Evolutionary conservation across 306 rosid genomes (phyloP).

Genomic region (Vicia villosa): DNA sequence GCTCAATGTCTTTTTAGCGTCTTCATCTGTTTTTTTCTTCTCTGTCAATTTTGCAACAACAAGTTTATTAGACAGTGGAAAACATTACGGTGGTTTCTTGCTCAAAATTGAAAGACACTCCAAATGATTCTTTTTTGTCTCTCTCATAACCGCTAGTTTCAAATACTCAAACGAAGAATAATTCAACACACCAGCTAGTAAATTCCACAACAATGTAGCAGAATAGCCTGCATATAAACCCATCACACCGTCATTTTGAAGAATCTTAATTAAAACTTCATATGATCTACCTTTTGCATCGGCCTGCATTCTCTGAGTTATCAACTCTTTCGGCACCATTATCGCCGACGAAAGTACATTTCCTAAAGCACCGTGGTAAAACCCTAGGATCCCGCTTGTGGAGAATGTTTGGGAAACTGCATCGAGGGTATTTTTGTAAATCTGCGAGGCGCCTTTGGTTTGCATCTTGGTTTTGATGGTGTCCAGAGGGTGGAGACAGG

Average conservation of each 20-base stretch:
- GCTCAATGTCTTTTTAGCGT: no score
- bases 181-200: conserved; percentile 89
- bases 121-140: conserved; percentile 40
- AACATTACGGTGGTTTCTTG: no score
- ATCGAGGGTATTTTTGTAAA: conserved; percentile 71
- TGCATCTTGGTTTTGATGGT: conserved; percentile 89
- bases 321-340: conserved; percentile 90
- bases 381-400: conserved; percentile 64
- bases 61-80: no score
- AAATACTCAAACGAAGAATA: conserved; percentile 88
- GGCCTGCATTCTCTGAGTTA: conserved; percentile 89
- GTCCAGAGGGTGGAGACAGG: conserved; percentile 86
- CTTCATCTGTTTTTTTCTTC: no score
- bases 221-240: conserved; percentile 86
- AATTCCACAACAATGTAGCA: conserved; percentile 71
- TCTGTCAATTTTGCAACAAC: no score
- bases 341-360: conserved; percentile 80
- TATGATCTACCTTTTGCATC: conserved; percentile 80
- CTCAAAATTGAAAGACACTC: conserved; percentile 34
- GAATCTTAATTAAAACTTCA: conserved; percentile 58
- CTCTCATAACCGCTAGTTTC: conserved; percentile 62
- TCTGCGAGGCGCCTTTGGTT: conserved; percentile 71
- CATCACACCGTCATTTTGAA: conserved; percentile 74
- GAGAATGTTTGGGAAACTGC: conserved; percentile 72
- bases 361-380: conserved; percentile 91